These are phyloP conservation scores for Fusarium concolor DNA, from an alignment of 2,329 filamentous ascomycete species.

Conservation along the genomic window DNA sequence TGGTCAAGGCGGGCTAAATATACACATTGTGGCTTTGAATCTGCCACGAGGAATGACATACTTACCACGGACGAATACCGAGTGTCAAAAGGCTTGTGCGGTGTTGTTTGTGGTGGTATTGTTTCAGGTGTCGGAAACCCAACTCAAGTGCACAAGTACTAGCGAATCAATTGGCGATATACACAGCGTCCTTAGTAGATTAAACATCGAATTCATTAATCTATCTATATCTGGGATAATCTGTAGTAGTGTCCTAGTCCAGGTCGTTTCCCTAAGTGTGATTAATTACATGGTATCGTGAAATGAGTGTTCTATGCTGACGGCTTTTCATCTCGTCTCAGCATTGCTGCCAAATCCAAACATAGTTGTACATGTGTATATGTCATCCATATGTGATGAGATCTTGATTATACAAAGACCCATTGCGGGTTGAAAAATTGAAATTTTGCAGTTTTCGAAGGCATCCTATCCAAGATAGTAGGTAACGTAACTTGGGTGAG, in stretches of 20 bases:
- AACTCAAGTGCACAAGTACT: background rate
- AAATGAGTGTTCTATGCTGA: slow-evolving; percentile 42
- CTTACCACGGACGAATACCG: background rate
- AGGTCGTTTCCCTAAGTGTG: slow-evolving; percentile 18
- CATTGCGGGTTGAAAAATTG: slow-evolving; percentile 6
- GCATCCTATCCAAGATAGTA: background rate
- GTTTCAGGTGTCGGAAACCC: slow-evolving; percentile 10
- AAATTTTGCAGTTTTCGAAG: background rate
- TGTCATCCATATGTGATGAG: slow-evolving; percentile 17
- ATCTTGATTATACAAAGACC: slow-evolving; percentile 31
- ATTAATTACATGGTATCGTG: slow-evolving; percentile 45
- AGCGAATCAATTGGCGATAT: background rate
- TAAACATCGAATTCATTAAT: slow-evolving; percentile 40
- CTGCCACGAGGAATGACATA: background rate
- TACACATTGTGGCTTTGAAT: background rate
- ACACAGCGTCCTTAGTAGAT: slow-evolving; percentile 13
- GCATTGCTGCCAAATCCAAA: slow-evolving; percentile 37
- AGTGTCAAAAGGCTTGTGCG: background rate
- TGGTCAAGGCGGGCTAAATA: slow-evolving; percentile 20
- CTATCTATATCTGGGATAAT: slow-evolving; percentile 37
- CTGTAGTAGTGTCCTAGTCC: slow-evolving; percentile 12
- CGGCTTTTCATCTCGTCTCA: slow-evolving; percentile 23
- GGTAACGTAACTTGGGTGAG: background rate
- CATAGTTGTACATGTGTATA: slow-evolving; percentile 42
- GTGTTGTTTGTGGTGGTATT: slow-evolving; percentile 10